A percentile compares a stretch with the other conserved stretches of the same genome.
phyloP scores from a whole-genome alignment of 2,329 filamentous ascomycete genomes.

The Paecilomyces sp. region DNA sequence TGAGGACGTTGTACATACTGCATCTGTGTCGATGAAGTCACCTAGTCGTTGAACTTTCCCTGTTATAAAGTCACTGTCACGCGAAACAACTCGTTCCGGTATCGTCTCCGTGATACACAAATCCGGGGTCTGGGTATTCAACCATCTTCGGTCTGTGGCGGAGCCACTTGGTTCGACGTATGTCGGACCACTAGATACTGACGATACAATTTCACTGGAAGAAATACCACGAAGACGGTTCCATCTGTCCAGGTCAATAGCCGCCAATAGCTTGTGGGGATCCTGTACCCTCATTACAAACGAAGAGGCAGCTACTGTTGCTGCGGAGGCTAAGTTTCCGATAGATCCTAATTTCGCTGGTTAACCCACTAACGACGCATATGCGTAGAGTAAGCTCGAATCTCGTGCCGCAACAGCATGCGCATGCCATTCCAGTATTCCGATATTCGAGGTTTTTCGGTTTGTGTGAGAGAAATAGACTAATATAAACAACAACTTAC shows the following conservation, averaged over 20 bases:
- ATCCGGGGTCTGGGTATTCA: too few relatives aligned
- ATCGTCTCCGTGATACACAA: too few relatives aligned
- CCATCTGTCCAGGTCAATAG: constrained; percentile 18
- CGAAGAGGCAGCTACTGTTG: constrained; percentile 40
- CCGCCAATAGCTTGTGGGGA: constrained; percentile 20
- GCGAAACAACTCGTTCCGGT: neutral
- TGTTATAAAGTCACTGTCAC: constrained; percentile 11
- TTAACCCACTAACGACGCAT: constrained; percentile 50
- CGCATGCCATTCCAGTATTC: constrained; percentile 42
- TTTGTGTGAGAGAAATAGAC: neutral
- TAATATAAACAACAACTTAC: constrained; percentile 11
- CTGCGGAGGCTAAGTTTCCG: constrained; percentile 40
- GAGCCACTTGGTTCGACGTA: constrained; percentile 7
- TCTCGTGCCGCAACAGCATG: constrained; percentile 58
- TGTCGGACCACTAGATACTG: neutral
- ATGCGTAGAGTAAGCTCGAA: constrained; percentile 68
- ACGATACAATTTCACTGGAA: too few relatives aligned
- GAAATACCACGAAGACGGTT: constrained; percentile 2
- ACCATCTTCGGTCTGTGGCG: too few relatives aligned
- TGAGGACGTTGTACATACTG: constrained; percentile 16
- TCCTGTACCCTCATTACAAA: constrained; percentile 40
- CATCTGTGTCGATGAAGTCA: constrained; percentile 39
- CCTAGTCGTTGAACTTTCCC: constrained; percentile 35
- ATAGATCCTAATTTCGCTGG: constrained; percentile 25
- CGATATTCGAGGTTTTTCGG: neutral